phyloP scores from a whole-genome alignment of 106 monocot genomes.

The Dendrobium chrysotoxum region DNA sequence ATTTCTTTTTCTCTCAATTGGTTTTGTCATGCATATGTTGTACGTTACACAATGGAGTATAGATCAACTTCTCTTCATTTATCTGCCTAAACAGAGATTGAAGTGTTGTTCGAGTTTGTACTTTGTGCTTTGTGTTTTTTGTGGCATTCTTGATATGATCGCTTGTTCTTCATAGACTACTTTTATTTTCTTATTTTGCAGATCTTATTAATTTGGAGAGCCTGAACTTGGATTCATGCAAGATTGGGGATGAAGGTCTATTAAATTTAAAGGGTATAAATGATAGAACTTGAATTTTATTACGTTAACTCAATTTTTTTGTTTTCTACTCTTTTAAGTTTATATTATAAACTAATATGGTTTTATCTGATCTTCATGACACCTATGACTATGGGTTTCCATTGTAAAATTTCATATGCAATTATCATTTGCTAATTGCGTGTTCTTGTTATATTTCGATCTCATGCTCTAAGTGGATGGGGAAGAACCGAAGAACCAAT shows the following conservation, averaged over 20 bases:
- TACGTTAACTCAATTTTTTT: background rate
- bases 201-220: slow-evolving; percentile 80
- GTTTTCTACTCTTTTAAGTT: background rate
- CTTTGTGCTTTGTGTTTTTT: background rate
- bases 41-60: no score
- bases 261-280: slow-evolving; percentile 64
- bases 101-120: background rate
- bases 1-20: no score
- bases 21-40: no score
- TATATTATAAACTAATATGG: background rate
- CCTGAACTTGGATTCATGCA: slow-evolving; percentile 92
- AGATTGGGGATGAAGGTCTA: slow-evolving; percentile 80
- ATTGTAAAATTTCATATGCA: background rate
- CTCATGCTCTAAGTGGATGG: background rate
- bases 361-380: background rate
- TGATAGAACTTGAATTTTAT: slow-evolving; percentile 2
- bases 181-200: slow-evolving; percentile 19
- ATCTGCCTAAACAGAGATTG: background rate
- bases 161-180: background rate
- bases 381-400: background rate
- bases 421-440: background rate
- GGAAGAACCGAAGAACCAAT: background rate
- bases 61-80: no score
- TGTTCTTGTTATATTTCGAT: background rate
- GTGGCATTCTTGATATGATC: background rate